A percentile compares a stretch with the other conserved stretches of the same genome.
These are phyloP conservation scores for Lipomyces spencermartinsiae DNA, from an alignment of 805 yeast species.

Conservation along the genomic window DNA sequence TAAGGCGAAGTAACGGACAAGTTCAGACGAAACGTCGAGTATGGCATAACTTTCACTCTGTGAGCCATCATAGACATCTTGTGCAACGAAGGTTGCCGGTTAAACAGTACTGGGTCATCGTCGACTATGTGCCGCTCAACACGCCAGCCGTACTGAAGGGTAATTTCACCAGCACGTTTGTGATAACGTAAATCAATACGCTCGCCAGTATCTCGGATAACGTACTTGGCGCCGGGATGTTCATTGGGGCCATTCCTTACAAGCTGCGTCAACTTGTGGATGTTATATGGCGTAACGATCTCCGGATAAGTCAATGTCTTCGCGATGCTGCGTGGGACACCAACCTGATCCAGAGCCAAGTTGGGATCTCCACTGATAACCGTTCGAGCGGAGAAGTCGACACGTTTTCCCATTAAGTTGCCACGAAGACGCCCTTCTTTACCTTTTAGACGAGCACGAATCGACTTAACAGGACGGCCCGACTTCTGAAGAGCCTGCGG, in stretches of 20 bases:
- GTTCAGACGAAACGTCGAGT: conserved; percentile 94
- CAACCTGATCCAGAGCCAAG: conserved; percentile 96
- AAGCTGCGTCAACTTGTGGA: conserved; percentile 87
- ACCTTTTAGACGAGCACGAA: conserved; percentile 99
- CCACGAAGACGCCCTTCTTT: conserved; percentile 99
- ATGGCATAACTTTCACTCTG: conserved; percentile 97
- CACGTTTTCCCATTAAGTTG: conserved; percentile 99
- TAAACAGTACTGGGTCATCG: conserved; percentile 95
- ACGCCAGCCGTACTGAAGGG: conserved; percentile 98
- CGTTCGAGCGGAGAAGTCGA: conserved; percentile 97
- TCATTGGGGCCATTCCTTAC: conserved; percentile 99
- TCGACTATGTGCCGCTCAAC: conserved; percentile 99
- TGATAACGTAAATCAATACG: conserved; percentile 97
- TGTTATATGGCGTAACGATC: conserved; percentile 96
- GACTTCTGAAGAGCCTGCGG: conserved; percentile 99
- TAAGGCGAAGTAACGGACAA: conserved; percentile 98
- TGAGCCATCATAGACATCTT: conserved; percentile 99
- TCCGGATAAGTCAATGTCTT: conserved; percentile 96
- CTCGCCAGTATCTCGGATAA: conserved; percentile 97
- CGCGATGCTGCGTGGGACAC: conserved; percentile 97
- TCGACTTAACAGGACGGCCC: conserved; percentile 97
- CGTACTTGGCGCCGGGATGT: conserved; percentile 99
- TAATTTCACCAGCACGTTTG: conserved; percentile 98
- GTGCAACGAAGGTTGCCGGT: conserved; percentile 99
- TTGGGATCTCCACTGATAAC: conserved; percentile 99